phyloP scores from a whole-genome alignment of 1,284 basidiomycete genomes.

The Schizopora paradoxa region DNA sequence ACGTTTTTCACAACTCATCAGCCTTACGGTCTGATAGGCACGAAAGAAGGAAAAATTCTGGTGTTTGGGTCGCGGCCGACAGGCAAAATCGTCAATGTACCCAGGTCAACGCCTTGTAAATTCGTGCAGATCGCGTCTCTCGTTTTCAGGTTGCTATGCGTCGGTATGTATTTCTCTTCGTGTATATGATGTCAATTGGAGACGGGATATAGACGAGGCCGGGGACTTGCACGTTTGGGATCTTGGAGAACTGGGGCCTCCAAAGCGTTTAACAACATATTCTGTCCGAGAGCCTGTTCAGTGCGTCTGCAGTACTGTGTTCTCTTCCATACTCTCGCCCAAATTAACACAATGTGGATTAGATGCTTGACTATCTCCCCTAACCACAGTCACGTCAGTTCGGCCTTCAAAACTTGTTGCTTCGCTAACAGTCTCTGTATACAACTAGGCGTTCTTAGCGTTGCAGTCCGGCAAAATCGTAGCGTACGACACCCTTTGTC shows the following conservation, averaged over 20 bases:
- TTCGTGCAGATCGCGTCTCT: conserved; percentile 60
- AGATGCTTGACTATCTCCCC: conserved; percentile 65
- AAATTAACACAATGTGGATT: conserved; percentile 16
- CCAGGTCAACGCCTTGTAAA: conserved; percentile 47
- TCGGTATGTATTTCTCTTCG: conserved; percentile 42
- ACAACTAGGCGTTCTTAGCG: conserved; percentile 52
- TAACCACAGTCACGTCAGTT: conserved; percentile 70
- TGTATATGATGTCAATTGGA: background rate
- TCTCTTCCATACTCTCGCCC: conserved; percentile 8
- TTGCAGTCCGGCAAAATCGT: conserved; percentile 54
- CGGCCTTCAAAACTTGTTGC: conserved; percentile 18
- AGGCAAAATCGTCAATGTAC: conserved; percentile 45
- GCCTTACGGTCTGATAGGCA: conserved; percentile 40
- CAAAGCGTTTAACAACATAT: conserved; percentile 47
- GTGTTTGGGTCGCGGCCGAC: conserved; percentile 66
- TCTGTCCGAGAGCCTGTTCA: conserved; percentile 46
- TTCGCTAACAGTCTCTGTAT: background rate
- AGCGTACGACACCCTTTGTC: conserved; percentile 67
- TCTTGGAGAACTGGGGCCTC: conserved; percentile 47
- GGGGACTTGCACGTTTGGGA: conserved; percentile 69
- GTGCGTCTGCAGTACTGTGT: conserved; percentile 29
- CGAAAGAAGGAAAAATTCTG: conserved; percentile 48
- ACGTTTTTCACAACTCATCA: background rate
- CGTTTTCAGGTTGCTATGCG: conserved; percentile 52
- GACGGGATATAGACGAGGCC: conserved; percentile 61